These are phyloP conservation scores for Gnomoniopsis sp. DNA, from an alignment of 2,329 filamentous ascomycete species.

Conservation along the genomic window DNA sequence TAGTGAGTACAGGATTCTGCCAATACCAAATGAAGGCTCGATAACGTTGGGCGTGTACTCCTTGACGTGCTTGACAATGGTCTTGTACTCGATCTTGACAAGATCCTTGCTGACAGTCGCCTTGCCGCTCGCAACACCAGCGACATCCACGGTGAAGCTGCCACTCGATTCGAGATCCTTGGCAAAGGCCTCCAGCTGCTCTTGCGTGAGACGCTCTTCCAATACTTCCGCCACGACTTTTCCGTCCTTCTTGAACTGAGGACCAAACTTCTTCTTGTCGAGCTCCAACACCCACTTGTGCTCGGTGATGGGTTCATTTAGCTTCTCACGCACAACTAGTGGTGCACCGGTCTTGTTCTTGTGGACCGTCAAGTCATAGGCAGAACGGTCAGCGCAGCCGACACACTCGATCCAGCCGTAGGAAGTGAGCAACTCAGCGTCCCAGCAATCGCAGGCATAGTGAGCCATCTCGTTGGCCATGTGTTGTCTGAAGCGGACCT, in stretches of 20 bases:
- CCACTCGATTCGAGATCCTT: constrained; percentile 70
- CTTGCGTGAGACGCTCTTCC: constrained; percentile 66
- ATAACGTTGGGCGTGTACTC: constrained; percentile 96
- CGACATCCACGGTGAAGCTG: constrained; percentile 74
- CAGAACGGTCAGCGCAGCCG: constrained; percentile 91
- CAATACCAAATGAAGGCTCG: constrained; percentile 96
- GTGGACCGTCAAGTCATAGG: constrained; percentile 91
- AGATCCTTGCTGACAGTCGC: constrained; percentile 78
- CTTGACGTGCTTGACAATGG: constrained; percentile 75
- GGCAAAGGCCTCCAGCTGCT: constrained; percentile 75
- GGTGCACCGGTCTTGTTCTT: constrained; percentile 87
- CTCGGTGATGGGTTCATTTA: constrained; percentile 72
- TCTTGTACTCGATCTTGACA: constrained; percentile 79
- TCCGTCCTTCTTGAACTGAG: constrained; percentile 90
- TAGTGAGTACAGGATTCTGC: constrained; percentile 86
- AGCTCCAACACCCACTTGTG: constrained; percentile 87
- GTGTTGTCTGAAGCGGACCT: constrained; percentile 95
- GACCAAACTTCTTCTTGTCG: constrained; percentile 94
- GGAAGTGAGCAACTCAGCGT: constrained; percentile 86
- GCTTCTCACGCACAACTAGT: constrained; percentile 77
- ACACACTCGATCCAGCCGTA: constrained; percentile 99
- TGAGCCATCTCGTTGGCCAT: constrained; percentile 80
- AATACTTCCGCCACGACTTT: constrained; percentile 81
- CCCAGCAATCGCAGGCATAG: constrained; percentile 97
- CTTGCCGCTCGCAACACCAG: constrained; percentile 63